Evolutionary conservation across 257 asterid species (phyloP).

Genomic region (Orobanche coerulescens): DNA sequence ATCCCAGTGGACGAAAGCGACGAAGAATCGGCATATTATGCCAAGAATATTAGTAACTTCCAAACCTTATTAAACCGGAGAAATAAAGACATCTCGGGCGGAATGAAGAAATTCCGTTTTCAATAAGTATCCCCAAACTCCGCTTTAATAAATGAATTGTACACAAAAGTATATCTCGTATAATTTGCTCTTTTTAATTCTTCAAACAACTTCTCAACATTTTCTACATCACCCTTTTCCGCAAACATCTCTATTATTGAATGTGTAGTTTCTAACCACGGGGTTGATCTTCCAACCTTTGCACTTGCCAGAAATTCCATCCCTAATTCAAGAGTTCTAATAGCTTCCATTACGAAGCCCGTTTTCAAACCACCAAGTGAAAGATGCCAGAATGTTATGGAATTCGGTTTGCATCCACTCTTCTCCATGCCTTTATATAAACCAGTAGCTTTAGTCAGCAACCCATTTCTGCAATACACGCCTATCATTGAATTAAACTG

Average conservation of each 20-base stretch:
- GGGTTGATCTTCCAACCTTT: conserved; percentile 56
- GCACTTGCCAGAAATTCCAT: too few species aligned
- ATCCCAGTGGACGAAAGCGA: too few species aligned
- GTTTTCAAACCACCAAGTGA: conserved; percentile 77
- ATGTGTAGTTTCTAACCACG: conserved; percentile 70
- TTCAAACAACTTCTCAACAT: conserved; percentile 58
- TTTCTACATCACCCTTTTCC: conserved; percentile 52
- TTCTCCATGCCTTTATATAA: conserved; percentile 70
- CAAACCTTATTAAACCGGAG: too few species aligned
- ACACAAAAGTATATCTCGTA: conserved; percentile 71
- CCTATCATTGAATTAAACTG: conserved; percentile 70
- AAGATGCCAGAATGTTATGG: conserved; percentile 67
- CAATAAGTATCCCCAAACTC: too few species aligned
- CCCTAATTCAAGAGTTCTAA: conserved; percentile 51
- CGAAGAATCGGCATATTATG: too few species aligned
- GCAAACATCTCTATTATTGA: conserved; percentile 48
- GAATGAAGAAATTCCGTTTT: too few species aligned
- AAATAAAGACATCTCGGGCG: too few species aligned
- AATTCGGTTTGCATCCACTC: conserved; percentile 63
- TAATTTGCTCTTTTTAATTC: too few species aligned
- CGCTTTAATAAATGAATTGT: conserved; percentile 62
- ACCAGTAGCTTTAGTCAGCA: conserved; percentile 65
- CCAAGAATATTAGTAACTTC: too few species aligned
- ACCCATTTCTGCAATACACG: conserved; percentile 63
- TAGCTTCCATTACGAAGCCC: conserved; percentile 53